A percentile compares a stretch with the other conserved stretches of the same genome.
Evolutionary conservation across 2,329 filamentous ascomycete species (phyloP).

Genomic region (Xylariaceae sp.): DNA sequence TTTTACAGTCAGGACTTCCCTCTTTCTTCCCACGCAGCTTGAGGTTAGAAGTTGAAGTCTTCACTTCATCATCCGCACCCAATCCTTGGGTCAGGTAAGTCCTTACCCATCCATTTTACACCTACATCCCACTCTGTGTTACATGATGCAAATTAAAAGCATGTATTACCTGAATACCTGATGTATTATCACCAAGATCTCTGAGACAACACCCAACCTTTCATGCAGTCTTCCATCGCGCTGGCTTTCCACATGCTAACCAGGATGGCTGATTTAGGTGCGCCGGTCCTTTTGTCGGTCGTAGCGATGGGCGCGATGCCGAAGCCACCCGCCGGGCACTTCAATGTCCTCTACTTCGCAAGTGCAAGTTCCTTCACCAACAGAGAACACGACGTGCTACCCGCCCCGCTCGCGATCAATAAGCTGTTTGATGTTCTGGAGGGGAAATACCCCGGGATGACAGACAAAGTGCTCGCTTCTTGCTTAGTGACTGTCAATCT

Average conservation of each 20-base stretch:
- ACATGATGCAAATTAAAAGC: constrained; percentile 50
- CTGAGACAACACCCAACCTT: constrained; percentile 43
- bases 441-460: constrained; percentile 65
- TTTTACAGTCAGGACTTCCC: background rate
- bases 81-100: constrained; percentile 5
- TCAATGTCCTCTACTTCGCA: constrained; percentile 80
- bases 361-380: constrained; percentile 66
- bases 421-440: constrained; percentile 67
- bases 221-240: constrained; percentile 9
- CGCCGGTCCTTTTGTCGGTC: background rate
- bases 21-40: background rate
- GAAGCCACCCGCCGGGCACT: constrained; percentile 59
- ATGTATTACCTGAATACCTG: constrained; percentile 59
- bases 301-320: constrained; percentile 34
- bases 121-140: constrained; percentile 44
- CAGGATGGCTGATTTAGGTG: background rate
- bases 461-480: constrained; percentile 62
- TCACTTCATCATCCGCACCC: too few species aligned
- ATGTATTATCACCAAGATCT: constrained; percentile 70
- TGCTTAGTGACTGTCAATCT: constrained; percentile 78
- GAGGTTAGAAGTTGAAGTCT: too few species aligned
- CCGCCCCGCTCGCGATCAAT: constrained; percentile 60
- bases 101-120: background rate
- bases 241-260: constrained; percentile 9
- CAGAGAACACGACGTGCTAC: constrained; percentile 61